A percentile compares a stretch with the other conserved stretches of the same genome.
These are phyloP conservation scores for Capniomyces stellatus DNA, from an alignment of 371 early-diverging fungal genomes.

Conservation along the genomic window DNA sequence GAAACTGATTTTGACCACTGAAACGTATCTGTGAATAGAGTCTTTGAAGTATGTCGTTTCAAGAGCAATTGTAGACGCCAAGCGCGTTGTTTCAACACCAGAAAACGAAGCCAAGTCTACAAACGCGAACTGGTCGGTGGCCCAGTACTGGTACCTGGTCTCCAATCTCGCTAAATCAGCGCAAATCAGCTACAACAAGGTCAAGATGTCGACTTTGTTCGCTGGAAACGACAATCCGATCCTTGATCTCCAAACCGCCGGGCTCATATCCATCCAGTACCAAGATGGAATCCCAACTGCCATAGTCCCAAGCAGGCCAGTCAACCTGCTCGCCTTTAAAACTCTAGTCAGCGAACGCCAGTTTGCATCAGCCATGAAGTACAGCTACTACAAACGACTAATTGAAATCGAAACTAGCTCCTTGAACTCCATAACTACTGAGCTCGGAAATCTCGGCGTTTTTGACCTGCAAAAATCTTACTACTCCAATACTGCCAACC, in stretches of 20 bases:
- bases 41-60: conserved; percentile 64
- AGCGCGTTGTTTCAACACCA: conserved; percentile 64
- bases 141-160: conserved; percentile 26
- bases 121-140: conserved; percentile 9
- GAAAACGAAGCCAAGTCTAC: conserved; percentile 25
- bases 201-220: conserved; percentile 58
- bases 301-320: conserved; percentile 64
- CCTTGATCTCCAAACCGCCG: conserved; percentile 50
- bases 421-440: conserved; percentile 48
- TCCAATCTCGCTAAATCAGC: conserved; percentile 13
- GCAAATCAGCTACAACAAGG: conserved; percentile 51
- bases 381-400: conserved; percentile 45
- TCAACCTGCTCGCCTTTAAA: conserved; percentile 56
- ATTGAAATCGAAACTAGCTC: conserved; percentile 44
- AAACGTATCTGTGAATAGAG: no score
- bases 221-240: conserved; percentile 56
- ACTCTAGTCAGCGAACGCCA: conserved; percentile 44
- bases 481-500: no score
- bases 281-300: conserved; percentile 28
- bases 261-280: background rate
- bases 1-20: no score
- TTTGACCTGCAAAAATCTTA: background rate
- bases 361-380: conserved; percentile 61
- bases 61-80: conserved; percentile 60
- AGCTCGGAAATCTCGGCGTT: conserved; percentile 22